Evolutionary conservation across 2,329 filamentous ascomycete genomes (phyloP).

Genomic region (Pseudomassariella vexata): DNA sequence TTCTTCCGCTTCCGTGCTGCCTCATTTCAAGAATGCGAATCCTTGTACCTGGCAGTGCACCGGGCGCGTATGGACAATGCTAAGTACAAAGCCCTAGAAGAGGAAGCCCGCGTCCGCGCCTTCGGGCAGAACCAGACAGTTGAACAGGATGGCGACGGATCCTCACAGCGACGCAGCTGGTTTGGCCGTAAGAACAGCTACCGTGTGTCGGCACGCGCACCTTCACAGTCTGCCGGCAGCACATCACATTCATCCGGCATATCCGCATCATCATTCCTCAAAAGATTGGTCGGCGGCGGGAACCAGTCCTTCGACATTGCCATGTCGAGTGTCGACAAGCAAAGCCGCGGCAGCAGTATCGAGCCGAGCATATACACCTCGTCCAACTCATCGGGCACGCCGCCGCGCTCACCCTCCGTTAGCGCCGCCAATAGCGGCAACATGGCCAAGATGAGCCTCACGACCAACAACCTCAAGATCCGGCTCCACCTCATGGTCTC

Average conservation of each 20-base stretch:
- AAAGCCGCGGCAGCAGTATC: slow-evolving; percentile 46
- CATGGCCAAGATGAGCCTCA: slow-evolving; percentile 46
- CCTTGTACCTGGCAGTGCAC: slow-evolving; percentile 82
- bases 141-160: slow-evolving; percentile 41
- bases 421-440: slow-evolving; percentile 44
- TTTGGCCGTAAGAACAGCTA: slow-evolving; percentile 62
- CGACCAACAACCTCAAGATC: slow-evolving; percentile 77
- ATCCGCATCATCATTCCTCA: slow-evolving; percentile 72
- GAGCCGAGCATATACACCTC: slow-evolving; percentile 58
- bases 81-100: slow-evolving; percentile 68
- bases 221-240: slow-evolving; percentile 64
- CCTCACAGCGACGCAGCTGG: slow-evolving; percentile 47
- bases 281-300: slow-evolving; percentile 65
- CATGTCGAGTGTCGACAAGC: slow-evolving; percentile 65
- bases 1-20: slow-evolving; percentile 90
- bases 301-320: slow-evolving; percentile 75
- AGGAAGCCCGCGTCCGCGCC: slow-evolving; percentile 65
- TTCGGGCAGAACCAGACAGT: slow-evolving; percentile 54
- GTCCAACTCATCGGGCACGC: slow-evolving; percentile 47
- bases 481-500: slow-evolving; percentile 76
- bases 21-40: slow-evolving; percentile 70
- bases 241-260: slow-evolving; percentile 53
- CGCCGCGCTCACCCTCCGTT: slow-evolving; percentile 52
- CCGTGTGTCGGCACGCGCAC: slow-evolving; percentile 55
- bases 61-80: slow-evolving; percentile 86